Evolutionary conservation across 23 red algal species (phyloP).

Genomic region (Gracilaria caudata): DNA sequence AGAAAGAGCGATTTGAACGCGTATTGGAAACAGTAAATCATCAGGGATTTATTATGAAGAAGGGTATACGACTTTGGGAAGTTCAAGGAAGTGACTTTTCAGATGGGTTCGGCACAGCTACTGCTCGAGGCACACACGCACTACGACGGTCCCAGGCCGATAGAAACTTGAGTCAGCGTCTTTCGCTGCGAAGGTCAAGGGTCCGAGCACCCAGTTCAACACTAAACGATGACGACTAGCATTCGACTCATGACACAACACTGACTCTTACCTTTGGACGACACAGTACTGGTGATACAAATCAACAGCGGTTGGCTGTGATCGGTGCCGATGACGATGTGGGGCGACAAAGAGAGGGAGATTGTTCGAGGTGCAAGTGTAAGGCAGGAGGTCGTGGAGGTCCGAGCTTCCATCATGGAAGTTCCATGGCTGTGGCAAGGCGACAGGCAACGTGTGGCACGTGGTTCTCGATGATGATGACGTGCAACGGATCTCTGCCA

Average conservation of each 20-base stretch:
- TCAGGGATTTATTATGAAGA: conserved; percentile 81
- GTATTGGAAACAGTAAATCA: conserved; percentile 88
- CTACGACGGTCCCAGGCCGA: background rate
- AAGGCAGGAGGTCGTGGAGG: too few relatives aligned
- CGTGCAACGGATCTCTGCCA: background rate
- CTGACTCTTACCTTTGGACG: too few relatives aligned
- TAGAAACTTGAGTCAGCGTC: background rate
- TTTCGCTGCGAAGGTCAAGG: background rate
- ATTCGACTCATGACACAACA: too few relatives aligned
- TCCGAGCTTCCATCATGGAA: background rate
- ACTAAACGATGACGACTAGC: background rate
- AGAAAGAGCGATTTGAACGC: conserved; percentile 59
- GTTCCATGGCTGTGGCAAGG: background rate
- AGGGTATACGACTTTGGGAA: conserved; percentile 55
- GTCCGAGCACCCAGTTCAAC: background rate
- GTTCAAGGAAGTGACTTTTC: conserved; percentile 71
- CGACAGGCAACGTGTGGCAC: background rate
- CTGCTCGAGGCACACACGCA: background rate
- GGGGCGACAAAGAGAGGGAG: too few relatives aligned
- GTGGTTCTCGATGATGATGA: background rate
- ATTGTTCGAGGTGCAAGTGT: too few relatives aligned
- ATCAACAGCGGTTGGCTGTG: too few relatives aligned
- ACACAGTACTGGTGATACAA: too few relatives aligned
- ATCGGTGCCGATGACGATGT: too few relatives aligned
- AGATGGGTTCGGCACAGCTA: background rate